Percentiles rank a stretch among this genome's conserved stretches.
Evolutionary conservation across 768 basidiomycete genomes (phyloP).

Genomic region (Imleria badia): DNA sequence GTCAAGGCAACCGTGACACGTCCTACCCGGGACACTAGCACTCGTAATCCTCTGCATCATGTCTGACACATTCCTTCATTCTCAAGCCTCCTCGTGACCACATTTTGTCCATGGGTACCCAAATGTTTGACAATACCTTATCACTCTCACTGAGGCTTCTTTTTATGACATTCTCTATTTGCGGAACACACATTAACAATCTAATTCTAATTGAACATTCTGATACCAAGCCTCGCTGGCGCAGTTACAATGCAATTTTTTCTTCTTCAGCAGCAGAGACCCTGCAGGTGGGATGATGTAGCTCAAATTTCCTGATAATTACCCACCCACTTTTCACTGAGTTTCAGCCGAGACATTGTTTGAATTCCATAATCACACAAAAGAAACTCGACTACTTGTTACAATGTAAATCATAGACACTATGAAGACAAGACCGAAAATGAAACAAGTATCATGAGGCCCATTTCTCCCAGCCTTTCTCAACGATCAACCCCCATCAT

Average conservation of each 20-base stretch:
- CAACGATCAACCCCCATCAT: no score
- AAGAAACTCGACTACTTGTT: no score
- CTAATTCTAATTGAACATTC: slow-evolving; percentile 26
- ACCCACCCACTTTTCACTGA: no score
- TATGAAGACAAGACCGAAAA: no score
- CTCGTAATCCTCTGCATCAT: slow-evolving; percentile 38
- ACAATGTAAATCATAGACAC: no score
- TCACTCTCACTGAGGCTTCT: slow-evolving; percentile 31
- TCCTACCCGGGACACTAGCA: slow-evolving; percentile 72
- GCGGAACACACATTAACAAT: slow-evolving; percentile 35
- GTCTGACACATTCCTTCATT: slow-evolving; percentile 32
- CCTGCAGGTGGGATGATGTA: no score
- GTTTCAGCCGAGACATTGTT: no score
- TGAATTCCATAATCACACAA: no score
- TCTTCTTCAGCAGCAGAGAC: slow-evolving; percentile 12
- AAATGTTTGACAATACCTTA: slow-evolving; percentile 34
- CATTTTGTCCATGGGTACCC: slow-evolving; percentile 27
- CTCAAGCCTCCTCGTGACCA: slow-evolving; percentile 16
- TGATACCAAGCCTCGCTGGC: slow-evolving; percentile 29
- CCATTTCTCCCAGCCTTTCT: no score
- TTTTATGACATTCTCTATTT: slow-evolving; percentile 39
- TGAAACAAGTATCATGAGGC: no score
- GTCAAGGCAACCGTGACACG: slow-evolving; percentile 72
- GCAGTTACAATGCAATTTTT: slow-evolving; percentile 17
- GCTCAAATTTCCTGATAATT: no score